Conservation (phyloP, 495 filamentous ascomycete genomes). For the Daldinia grandis region DNA sequence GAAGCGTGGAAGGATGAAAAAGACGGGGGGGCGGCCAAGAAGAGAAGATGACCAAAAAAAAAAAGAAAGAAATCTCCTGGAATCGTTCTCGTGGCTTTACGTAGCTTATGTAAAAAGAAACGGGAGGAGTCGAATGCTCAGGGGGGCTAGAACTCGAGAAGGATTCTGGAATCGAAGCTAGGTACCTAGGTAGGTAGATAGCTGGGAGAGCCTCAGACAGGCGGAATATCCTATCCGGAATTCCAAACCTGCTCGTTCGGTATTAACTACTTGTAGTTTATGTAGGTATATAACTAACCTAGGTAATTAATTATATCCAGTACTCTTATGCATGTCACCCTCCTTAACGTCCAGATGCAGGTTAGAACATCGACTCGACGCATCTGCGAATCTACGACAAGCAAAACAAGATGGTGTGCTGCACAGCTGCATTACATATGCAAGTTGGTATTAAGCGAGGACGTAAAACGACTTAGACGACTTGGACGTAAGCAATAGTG, state of each 20-base stretch:
- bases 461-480: not conserved
- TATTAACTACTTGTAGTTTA: no score
- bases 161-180: constrained; percentile 17
- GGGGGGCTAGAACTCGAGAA: not conserved
- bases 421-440: constrained; percentile 19
- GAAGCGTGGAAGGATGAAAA: not conserved
- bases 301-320: not conserved
- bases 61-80: constrained; percentile 4
- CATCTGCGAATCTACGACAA: constrained; percentile 24
- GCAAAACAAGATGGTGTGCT: constrained; percentile 26
- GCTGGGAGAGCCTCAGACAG: constrained; percentile 11
- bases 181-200: not conserved
- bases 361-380: constrained; percentile 3
- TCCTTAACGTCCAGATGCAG: constrained; percentile 14
- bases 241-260: constrained; percentile 16
- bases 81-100: not conserved
- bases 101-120: not conserved
- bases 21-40: not conserved
- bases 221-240: constrained; percentile 21
- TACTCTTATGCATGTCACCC: constrained; percentile 21
- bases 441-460: constrained; percentile 26
- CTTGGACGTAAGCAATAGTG: constrained; percentile 1
- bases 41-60: not conserved
- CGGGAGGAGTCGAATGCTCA: constrained; percentile 28
- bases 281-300: no score